Conservation (phyloP, 176 grass and related monocot genomes). For the Oryza glumipatula region DNA sequence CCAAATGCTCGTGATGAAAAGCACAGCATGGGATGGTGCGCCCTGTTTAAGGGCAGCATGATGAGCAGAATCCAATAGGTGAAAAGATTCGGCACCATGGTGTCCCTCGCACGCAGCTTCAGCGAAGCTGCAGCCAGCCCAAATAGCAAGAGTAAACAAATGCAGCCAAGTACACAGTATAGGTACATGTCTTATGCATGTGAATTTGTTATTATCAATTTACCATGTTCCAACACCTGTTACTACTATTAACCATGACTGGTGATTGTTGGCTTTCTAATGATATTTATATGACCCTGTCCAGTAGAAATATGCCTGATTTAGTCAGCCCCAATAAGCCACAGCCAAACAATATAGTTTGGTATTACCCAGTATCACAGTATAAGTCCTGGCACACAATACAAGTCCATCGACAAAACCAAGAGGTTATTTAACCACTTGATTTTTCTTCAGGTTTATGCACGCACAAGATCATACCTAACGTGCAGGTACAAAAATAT, state of each 20-base stretch:
- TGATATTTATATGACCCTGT: no score
- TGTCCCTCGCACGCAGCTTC: slow-evolving; percentile 10
- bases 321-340: no score
- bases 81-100: slow-evolving; percentile 8
- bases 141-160: slow-evolving; percentile 35
- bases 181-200: slow-evolving; percentile 6
- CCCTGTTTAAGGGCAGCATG: slow-evolving; percentile 25
- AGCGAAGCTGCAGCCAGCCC: background rate
- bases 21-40: slow-evolving; percentile 9
- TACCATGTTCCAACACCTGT: background rate
- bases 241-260: slow-evolving; percentile 20
- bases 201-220: slow-evolving; percentile 11
- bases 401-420: background rate
- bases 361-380: background rate
- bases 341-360: background rate
- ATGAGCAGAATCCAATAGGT: slow-evolving; percentile 36
- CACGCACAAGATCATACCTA: background rate
- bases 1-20: slow-evolving; percentile 20
- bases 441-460: slow-evolving; percentile 1
- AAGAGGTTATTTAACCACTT: slow-evolving; percentile 22
- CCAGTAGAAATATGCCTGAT: no score
- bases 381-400: slow-evolving; percentile 1
- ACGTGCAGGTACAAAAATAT: background rate
- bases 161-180: slow-evolving; percentile 10
- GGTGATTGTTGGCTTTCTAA: background rate